Percentiles rank a stretch among this genome's conserved stretches.
Conservation (phyloP, 2,329 filamentous ascomycete genomes). For the Hypoxylon sp. region DNA sequence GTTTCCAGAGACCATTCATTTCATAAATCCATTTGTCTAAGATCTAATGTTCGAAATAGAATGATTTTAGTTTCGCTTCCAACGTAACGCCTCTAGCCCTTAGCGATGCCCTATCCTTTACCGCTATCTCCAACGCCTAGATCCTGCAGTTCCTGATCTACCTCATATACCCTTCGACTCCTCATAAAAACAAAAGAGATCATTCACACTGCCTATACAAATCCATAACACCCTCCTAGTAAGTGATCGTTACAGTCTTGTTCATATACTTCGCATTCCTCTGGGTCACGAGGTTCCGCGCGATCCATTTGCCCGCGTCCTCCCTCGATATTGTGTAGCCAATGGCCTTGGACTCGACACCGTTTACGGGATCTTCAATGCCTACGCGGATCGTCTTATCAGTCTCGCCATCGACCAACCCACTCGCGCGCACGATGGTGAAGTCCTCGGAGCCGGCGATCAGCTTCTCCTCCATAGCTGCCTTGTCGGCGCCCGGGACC, state of each 20-base stretch:
- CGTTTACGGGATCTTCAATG: slow-evolving; percentile 56
- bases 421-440: slow-evolving; percentile 57
- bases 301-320: slow-evolving; percentile 65
- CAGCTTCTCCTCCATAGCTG: slow-evolving; percentile 60
- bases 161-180: background rate
- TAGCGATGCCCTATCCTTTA: background rate
- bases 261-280: slow-evolving; percentile 50
- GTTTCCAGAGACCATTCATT: background rate
- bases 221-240: slow-evolving; percentile 19
- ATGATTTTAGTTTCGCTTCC: background rate
- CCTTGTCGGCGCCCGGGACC: slow-evolving; percentile 65
- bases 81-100: background rate
- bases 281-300: slow-evolving; percentile 56
- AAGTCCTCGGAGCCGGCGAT: slow-evolving; percentile 53
- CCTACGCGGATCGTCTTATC: slow-evolving; percentile 56
- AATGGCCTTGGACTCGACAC: slow-evolving; percentile 50
- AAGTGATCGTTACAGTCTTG: slow-evolving; percentile 59
- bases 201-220: background rate
- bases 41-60: background rate
- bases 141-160: background rate
- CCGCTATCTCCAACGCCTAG: background rate
- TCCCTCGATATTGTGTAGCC: slow-evolving; percentile 65
- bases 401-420: slow-evolving; percentile 54
- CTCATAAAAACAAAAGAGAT: background rate
- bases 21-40: background rate